A percentile compares a stretch with the other conserved stretches of the same genome.
phyloP scores from a whole-genome alignment of 2,329 filamentous ascomycete genomes.

The Coniochaeta prunicola region DNA sequence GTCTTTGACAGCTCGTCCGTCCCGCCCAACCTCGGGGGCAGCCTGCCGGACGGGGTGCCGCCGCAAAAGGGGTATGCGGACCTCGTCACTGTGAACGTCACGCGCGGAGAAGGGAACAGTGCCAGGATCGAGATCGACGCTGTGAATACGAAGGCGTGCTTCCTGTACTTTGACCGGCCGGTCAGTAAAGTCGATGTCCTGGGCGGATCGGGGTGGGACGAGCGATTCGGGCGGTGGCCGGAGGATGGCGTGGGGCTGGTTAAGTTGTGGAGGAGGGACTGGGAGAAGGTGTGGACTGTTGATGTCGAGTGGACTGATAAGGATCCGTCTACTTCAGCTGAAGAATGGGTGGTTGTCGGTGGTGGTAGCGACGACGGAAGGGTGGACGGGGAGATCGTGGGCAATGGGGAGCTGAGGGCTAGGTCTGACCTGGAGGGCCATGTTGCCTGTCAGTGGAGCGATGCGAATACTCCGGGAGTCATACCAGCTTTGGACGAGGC shows the following conservation, averaged over 20 bases:
- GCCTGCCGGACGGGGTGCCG: constrained; percentile 29
- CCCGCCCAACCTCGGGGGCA: constrained; percentile 53
- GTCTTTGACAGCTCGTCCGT: constrained; percentile 57
- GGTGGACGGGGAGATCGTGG: constrained; percentile 1
- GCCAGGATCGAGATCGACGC: constrained; percentile 63
- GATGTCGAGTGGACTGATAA: constrained; percentile 57
- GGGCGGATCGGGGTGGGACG: constrained; percentile 50
- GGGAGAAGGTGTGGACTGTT: constrained; percentile 69
- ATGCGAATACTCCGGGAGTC: constrained; percentile 62
- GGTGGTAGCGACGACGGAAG: background rate
- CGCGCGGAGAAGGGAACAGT: constrained; percentile 30
- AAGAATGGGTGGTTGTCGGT: background rate
- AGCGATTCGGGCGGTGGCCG: constrained; percentile 57
- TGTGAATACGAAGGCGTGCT: constrained; percentile 71
- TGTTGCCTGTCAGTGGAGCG: constrained; percentile 80
- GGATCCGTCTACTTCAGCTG: background rate
- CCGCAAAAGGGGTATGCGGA: constrained; percentile 35
- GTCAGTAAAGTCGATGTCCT: constrained; percentile 58
- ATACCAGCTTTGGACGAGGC: constrained; percentile 84
- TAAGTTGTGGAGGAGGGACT: constrained; percentile 71
- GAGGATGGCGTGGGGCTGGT: constrained; percentile 40
- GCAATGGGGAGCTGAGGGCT: constrained; percentile 21
- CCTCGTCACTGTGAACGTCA: constrained; percentile 63
- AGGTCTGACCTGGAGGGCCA: constrained; percentile 46
- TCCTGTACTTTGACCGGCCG: constrained; percentile 62